These are phyloP conservation scores for Myriosclerotinia scirpicola DNA, from an alignment of 2,329 filamentous ascomycete genomes.

Conservation along the genomic window DNA sequence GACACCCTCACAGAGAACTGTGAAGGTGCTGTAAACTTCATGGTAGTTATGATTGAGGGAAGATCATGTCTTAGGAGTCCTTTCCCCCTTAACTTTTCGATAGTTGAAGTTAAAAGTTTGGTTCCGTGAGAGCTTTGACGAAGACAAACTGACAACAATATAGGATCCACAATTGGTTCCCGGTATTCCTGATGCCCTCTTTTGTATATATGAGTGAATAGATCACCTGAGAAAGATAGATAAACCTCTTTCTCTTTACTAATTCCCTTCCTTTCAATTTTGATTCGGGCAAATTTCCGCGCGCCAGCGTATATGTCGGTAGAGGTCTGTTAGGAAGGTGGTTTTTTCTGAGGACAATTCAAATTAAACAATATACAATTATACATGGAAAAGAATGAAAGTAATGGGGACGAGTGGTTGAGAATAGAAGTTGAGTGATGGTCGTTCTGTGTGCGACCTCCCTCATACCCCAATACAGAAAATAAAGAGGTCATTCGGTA, in stretches of 20 bases:
- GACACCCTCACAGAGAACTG: slow-evolving; percentile 44
- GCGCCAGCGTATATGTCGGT: background rate
- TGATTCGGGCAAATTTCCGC: slow-evolving; percentile 7
- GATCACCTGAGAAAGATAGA: slow-evolving; percentile 14
- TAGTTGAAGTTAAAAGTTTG: slow-evolving; percentile 21
- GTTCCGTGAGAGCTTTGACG: slow-evolving; percentile 17
- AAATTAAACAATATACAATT: slow-evolving; percentile 23
- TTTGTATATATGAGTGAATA: slow-evolving; percentile 21
- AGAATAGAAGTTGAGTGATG: slow-evolving; percentile 19
- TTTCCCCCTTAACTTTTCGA: slow-evolving; percentile 28
- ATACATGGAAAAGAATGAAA: slow-evolving; percentile 19
- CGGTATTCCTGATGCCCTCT: slow-evolving; percentile 1
- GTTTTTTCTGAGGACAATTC: background rate
- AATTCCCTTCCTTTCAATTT: slow-evolving; percentile 3
- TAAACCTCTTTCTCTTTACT: slow-evolving; percentile 8
- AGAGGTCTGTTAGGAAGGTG: background rate
- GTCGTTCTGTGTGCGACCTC: slow-evolving; percentile 21
- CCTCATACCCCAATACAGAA: slow-evolving; percentile 1
- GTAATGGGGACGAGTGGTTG: slow-evolving; percentile 1
- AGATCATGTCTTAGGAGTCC: slow-evolving; percentile 39
- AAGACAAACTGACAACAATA: background rate
- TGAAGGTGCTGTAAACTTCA: slow-evolving; percentile 42
- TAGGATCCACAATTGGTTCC: slow-evolving; percentile 20
- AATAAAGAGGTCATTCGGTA: slow-evolving; percentile 8
- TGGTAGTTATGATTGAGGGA: slow-evolving; percentile 39